These are phyloP conservation scores for Alternaria solani DNA, from an alignment of 2,329 filamentous ascomycete genomes.

Conservation along the genomic window DNA sequence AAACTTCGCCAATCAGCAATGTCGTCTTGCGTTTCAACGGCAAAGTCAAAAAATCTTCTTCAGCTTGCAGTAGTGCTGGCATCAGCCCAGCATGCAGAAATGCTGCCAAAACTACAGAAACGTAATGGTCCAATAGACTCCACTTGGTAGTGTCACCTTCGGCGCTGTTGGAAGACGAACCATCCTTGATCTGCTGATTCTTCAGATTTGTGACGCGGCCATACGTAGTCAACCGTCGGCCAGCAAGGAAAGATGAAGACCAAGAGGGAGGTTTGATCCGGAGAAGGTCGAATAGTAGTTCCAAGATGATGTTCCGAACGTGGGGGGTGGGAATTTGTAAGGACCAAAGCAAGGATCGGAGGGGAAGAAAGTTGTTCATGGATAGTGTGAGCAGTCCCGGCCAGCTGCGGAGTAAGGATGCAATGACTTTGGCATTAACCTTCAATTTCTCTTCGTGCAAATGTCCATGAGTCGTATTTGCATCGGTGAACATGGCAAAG, in stretches of 20 bases:
- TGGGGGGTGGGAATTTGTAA: slow-evolving; percentile 65
- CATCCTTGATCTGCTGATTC: slow-evolving; percentile 62
- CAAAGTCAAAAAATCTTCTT: slow-evolving; percentile 72
- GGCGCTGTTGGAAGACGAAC: slow-evolving; percentile 70
- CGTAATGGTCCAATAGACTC: slow-evolving; percentile 94
- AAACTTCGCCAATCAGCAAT: slow-evolving; percentile 85
- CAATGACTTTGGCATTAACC: slow-evolving; percentile 90
- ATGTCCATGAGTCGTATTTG: slow-evolving; percentile 60
- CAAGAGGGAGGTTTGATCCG: slow-evolving; percentile 93
- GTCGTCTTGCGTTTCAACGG: slow-evolving; percentile 87
- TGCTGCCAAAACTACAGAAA: slow-evolving; percentile 83
- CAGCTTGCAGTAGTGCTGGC: slow-evolving; percentile 64
- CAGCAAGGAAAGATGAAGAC: slow-evolving; percentile 95
- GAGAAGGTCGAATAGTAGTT: slow-evolving; percentile 82
- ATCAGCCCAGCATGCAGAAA: slow-evolving; percentile 81
- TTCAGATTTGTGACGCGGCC: slow-evolving; percentile 90
- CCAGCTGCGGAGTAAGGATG: slow-evolving; percentile 92
- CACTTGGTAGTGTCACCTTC: slow-evolving; percentile 69
- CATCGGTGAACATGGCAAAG: slow-evolving; percentile 93
- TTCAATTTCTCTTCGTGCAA: slow-evolving; percentile 73
- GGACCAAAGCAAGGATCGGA: slow-evolving; percentile 78
- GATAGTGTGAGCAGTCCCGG: slow-evolving; percentile 87
- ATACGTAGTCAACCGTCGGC: slow-evolving; percentile 91
- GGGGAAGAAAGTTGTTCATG: slow-evolving; percentile 85
- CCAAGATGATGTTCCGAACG: slow-evolving; percentile 79